phyloP scores from a whole-genome alignment of 495 filamentous ascomycete genomes.

The Tuber indicum region DNA sequence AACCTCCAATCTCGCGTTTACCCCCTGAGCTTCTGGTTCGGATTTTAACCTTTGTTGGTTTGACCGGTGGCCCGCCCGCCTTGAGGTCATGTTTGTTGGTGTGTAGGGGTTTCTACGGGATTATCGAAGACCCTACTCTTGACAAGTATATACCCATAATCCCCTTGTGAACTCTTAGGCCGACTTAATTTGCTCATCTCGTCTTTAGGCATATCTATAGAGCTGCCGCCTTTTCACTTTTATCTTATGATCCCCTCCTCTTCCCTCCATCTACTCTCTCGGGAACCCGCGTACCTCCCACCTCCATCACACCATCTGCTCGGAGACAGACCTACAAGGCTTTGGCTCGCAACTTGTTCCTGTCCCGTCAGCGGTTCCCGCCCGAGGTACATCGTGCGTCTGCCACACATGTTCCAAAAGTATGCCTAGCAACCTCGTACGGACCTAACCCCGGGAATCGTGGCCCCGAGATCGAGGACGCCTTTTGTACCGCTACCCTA shows the following conservation, averaged over 20 bases:
- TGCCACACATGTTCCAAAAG: slow-evolving; percentile 19
- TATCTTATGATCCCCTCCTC: slow-evolving; percentile 23
- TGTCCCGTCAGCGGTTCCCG: slow-evolving; percentile 27
- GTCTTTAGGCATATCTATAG: slow-evolving; percentile 30
- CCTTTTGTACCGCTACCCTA: slow-evolving; percentile 19
- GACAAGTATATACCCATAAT: slow-evolving; percentile 18
- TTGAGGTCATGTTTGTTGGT: slow-evolving; percentile 26
- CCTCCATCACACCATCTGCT: slow-evolving; percentile 2
- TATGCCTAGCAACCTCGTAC: slow-evolving; percentile 22
- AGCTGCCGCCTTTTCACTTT: slow-evolving; percentile 31
- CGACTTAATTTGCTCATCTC: slow-evolving; percentile 13
- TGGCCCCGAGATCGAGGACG: slow-evolving; percentile 14
- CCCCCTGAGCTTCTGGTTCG: slow-evolving; percentile 32
- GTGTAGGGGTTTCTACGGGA: slow-evolving; percentile 30
- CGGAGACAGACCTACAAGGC: slow-evolving; percentile 32
- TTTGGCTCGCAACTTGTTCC: slow-evolving; percentile 23
- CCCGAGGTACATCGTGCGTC: slow-evolving; percentile 20
- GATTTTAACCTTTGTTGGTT: slow-evolving; percentile 29
- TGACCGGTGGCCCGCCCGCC: slow-evolving; percentile 24
- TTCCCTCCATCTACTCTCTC: slow-evolving; percentile 25
- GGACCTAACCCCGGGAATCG: slow-evolving; percentile 24
- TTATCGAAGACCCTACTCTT: slow-evolving; percentile 35
- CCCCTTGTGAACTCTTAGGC: slow-evolving; percentile 7
- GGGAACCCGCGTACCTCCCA: slow-evolving; percentile 30
- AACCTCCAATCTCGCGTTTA: slow-evolving; percentile 26